Evolutionary conservation across 208 protist species (phyloP).

Genomic region (Angomonas ambiguus): DNA sequence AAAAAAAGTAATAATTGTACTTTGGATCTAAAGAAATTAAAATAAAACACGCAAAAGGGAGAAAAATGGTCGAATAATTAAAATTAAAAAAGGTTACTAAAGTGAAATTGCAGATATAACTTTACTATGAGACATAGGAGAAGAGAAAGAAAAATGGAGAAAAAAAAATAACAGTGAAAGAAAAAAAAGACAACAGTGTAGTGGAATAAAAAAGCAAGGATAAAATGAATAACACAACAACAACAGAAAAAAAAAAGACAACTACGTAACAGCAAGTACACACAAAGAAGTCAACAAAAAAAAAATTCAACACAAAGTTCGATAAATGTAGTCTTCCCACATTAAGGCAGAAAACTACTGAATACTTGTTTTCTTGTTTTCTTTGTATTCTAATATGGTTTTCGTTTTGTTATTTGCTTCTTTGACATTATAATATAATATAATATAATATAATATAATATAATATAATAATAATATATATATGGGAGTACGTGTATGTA

Average conservation of each 20-base stretch:
- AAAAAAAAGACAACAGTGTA: conserved; percentile 2
- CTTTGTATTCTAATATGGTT: not conserved
- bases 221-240: conserved; percentile 9
- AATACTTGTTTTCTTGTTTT: not conserved
- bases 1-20: too few species aligned
- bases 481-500: too few species aligned
- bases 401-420: conserved; percentile 3
- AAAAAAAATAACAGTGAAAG: not conserved
- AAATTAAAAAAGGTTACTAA: too few species aligned
- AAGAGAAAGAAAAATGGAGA: conserved; percentile 5
- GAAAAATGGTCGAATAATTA: too few species aligned
- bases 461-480: too few species aligned
- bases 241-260: conserved; percentile 8
- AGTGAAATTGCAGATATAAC: not conserved
- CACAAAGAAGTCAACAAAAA: not conserved
- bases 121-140: not conserved
- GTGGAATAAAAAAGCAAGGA: conserved; percentile 13
- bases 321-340: too few species aligned
- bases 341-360: too few species aligned
- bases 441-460: too few species aligned
- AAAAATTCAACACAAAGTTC: too few species aligned
- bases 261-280: not conserved
- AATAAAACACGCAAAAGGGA: too few species aligned
- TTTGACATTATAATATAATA: not conserved
- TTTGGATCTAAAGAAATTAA: too few species aligned